phyloP scores from a whole-genome alignment of 2,329 filamentous ascomycete genomes.

The Phaeophleospora eucalypticola region DNA sequence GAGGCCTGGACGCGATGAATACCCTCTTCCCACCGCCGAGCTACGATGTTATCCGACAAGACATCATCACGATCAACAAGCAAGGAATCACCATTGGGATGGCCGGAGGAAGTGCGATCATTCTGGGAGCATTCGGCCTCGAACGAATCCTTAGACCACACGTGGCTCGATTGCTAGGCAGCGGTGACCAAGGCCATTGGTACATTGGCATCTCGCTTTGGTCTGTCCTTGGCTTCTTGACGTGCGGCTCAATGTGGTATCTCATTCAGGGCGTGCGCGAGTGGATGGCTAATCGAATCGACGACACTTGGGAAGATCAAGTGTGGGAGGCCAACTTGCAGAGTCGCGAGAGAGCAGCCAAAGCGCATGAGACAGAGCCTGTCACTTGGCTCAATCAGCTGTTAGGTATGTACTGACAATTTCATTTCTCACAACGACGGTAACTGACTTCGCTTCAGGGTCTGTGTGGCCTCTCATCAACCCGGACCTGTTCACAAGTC shows the following conservation, averaged over 20 bases:
- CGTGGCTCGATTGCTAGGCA: slow-evolving; percentile 9
- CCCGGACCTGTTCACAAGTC: slow-evolving; percentile 65
- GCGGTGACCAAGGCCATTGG: slow-evolving; percentile 9
- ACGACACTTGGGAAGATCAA: slow-evolving; percentile 63
- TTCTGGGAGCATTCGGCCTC: slow-evolving; percentile 29
- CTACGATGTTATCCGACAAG: slow-evolving; percentile 42
- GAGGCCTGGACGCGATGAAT: slow-evolving; percentile 44
- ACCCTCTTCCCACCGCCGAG: slow-evolving; percentile 53
- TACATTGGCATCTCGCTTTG: slow-evolving; percentile 17
- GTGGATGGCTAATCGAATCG: slow-evolving; percentile 60
- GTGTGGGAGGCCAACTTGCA: slow-evolving; percentile 63
- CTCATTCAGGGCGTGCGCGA: slow-evolving; percentile 36
- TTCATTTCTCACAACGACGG: too few relatives aligned
- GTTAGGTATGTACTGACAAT: too few relatives aligned
- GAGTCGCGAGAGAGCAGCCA: slow-evolving; percentile 46
- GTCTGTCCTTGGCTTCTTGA: slow-evolving; percentile 15
- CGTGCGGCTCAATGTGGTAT: slow-evolving; percentile 18
- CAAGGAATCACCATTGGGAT: slow-evolving; percentile 41
- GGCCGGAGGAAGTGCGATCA: slow-evolving; percentile 29
- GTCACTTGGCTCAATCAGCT: slow-evolving; percentile 69
- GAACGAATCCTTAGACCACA: slow-evolving; percentile 18
- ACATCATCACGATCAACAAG: slow-evolving; percentile 45
- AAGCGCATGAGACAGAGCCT: slow-evolving; percentile 56
- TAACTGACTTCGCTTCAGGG: too few relatives aligned
- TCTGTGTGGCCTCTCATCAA: slow-evolving; percentile 73